A percentile compares a stretch with the other conserved stretches of the same genome.
These are phyloP conservation scores for Ichthyophonus hoferi DNA, from an alignment of 208 protist species.

Conservation along the genomic window DNA sequence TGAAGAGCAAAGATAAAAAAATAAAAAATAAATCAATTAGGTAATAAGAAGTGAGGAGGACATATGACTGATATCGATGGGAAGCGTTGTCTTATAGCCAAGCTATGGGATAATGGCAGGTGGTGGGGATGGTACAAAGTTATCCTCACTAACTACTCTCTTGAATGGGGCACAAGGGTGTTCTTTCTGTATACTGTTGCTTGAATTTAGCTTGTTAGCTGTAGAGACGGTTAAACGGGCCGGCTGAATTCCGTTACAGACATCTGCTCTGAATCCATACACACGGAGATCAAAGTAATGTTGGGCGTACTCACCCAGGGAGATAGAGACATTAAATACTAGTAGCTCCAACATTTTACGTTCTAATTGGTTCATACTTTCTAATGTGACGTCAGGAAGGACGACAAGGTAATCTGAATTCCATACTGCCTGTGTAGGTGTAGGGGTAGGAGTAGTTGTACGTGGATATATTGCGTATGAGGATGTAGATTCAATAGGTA, in stretches of 20 bases:
- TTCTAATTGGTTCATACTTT: constrained; percentile 47
- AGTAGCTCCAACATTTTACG: constrained; percentile 5
- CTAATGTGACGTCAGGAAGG: constrained; percentile 34
- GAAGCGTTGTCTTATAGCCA: no score
- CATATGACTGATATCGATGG: no score
- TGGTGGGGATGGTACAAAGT: background rate
- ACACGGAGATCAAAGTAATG: constrained; percentile 31
- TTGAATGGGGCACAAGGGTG: background rate
- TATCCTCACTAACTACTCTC: background rate
- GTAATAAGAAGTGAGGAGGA: no score
- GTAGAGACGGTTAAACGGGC: background rate
- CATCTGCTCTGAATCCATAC: background rate
- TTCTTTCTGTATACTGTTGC: background rate
- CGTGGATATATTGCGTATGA: background rate
- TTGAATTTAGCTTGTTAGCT: background rate
- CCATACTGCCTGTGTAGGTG: constrained; percentile 42
- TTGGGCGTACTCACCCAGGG: constrained; percentile 14
- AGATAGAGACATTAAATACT: constrained; percentile 24
- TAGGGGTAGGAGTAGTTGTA: background rate
- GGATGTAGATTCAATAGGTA: no score
- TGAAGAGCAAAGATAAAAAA: no score
- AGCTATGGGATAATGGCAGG: background rate
- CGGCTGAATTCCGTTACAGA: background rate
- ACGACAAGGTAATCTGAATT: constrained; percentile 46
- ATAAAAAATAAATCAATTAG: no score